These are phyloP conservation scores for Rhodotorula kratochvilovae DNA, from an alignment of 768 basidiomycete species.

Conservation along the genomic window DNA sequence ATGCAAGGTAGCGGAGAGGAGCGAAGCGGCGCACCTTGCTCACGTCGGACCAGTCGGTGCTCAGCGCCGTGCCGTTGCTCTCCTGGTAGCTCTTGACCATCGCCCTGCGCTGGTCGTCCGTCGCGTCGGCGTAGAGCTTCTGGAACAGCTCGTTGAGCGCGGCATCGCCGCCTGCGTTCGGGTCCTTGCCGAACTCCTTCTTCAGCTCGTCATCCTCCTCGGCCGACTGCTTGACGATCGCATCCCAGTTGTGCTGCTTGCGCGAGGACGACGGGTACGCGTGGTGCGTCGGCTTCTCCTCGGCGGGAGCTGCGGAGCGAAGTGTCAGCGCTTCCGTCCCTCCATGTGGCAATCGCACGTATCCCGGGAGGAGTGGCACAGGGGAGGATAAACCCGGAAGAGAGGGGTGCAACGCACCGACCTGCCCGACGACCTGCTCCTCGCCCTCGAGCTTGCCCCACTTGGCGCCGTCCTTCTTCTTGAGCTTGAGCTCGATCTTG, in stretches of 20 bases:
- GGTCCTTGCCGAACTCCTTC: constrained; percentile 59
- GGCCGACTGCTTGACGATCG: constrained; percentile 64
- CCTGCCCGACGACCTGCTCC: constrained; percentile 40
- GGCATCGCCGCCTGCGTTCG: constrained; percentile 82
- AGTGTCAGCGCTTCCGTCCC: constrained; percentile 13
- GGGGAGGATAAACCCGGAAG: too few relatives aligned
- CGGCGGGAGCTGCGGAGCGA: constrained; percentile 44
- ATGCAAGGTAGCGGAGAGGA: too few relatives aligned
- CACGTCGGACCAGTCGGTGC: constrained; percentile 94
- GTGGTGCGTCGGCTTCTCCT: constrained; percentile 47
- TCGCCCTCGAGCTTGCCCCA: constrained; percentile 77
- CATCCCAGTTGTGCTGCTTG: constrained; percentile 82
- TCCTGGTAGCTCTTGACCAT: constrained; percentile 99
- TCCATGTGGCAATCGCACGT: background rate
- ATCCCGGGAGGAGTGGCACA: too few relatives aligned
- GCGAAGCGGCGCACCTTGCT: constrained; percentile 49
- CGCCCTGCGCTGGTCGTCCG: constrained; percentile 82
- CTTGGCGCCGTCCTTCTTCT: constrained; percentile 60
- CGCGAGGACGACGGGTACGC: constrained; percentile 47
- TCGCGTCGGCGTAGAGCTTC: constrained; percentile 78
- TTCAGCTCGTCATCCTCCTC: constrained; percentile 59
- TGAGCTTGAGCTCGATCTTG: constrained; percentile 79
- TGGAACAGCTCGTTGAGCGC: constrained; percentile 69
- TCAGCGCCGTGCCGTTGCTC: constrained; percentile 89
- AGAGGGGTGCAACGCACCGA: constrained; percentile 22